Evolutionary conservation across 345 rosid genomes (phyloP), one percentile per base, ranked within the genome.

Genomic region (Rubroshorea leprosula): DNA sequence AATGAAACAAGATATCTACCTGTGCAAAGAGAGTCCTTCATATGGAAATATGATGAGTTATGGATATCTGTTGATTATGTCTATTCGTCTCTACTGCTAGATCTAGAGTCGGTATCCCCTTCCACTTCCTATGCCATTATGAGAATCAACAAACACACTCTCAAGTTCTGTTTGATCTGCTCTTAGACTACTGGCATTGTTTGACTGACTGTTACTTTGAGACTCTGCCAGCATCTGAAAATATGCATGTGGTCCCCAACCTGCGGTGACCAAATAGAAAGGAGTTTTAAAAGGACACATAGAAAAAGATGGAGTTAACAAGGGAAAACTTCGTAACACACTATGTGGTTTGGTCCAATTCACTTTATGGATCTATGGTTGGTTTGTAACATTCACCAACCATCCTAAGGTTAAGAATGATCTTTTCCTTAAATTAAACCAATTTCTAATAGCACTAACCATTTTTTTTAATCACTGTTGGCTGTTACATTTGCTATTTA

Each of bases 241-340:
- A 68, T 86, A 92, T 0, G 98, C 96, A 71, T 83, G 93, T 62
- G 98, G 95, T 23, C 96, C 98, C 98, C 98, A 92, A 31, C 98
- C 96, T 91, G 76, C 71, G 74, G 6, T 0, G 39, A 7, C 50
- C 7, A 41, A 23, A 26, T 21, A 15, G 0, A 3, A 26, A 19
- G 9, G 41, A n/a, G 23, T 16, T 7, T 23, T 17, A 45, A 5
- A 6, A 22, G 0, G 0, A 58, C 10, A 47, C 19, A 47, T 11
- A 20, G 20, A 20, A 47, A 7, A 17, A 0, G 18, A 5, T 6
- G 17, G 18, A 17, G 20, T n/a, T 47, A 6, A 12, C 49, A 45
- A n/a, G 49, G 4, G 23, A 10, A 49, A 17, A 20, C 51, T 4
- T 15, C 5, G 9, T 0, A 6, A 5, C 5, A 48, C 17, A 2